Conservation (phyloP, 1,139 yeast genomes). For the Debaryomyces coudertii region DNA sequence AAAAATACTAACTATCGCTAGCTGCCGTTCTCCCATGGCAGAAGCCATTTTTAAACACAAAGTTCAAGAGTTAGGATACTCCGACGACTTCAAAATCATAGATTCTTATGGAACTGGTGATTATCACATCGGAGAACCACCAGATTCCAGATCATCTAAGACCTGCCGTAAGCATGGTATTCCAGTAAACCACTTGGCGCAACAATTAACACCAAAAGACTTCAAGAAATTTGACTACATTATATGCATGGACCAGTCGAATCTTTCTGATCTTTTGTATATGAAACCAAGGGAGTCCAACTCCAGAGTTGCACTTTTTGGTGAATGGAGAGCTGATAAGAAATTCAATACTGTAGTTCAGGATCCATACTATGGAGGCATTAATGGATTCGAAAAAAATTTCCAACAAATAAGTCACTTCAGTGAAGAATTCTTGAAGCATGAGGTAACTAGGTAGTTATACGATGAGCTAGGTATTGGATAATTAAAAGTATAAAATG, state of each 20-base stretch:
- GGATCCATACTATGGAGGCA: conserved; percentile 93
- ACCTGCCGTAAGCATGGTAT: conserved; percentile 76
- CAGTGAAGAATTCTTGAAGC: conserved; percentile 62
- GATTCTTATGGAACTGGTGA: conserved; percentile 92
- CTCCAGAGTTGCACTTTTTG: conserved; percentile 66
- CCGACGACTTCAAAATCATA: conserved; percentile 48
- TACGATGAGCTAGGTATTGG: background rate
- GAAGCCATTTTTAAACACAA: conserved; percentile 82
- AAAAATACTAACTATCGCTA: conserved; percentile 25
- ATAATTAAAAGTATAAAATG: background rate
- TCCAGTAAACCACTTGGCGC: conserved; percentile 75
- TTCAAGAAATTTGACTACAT: conserved; percentile 78
- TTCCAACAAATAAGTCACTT: conserved; percentile 76
- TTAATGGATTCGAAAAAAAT: conserved; percentile 77
- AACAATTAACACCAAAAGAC: conserved; percentile 61
- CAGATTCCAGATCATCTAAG: conserved; percentile 72
- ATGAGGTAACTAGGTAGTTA: conserved; percentile 37
- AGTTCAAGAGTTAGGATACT: conserved; percentile 54
- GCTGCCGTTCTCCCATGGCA: conserved; percentile 98
- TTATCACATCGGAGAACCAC: conserved; percentile 79
- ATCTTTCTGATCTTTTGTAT: conserved; percentile 59
- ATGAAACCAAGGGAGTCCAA: conserved; percentile 59
- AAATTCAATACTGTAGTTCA: conserved; percentile 62
- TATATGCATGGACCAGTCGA: conserved; percentile 81
- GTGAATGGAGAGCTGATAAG: conserved; percentile 66